Percentiles rank a stretch among this genome's conserved stretches.
Evolutionary conservation across 2,329 filamentous ascomycete genomes (phyloP).

Genomic region (Thielaviopsis euricoi): DNA sequence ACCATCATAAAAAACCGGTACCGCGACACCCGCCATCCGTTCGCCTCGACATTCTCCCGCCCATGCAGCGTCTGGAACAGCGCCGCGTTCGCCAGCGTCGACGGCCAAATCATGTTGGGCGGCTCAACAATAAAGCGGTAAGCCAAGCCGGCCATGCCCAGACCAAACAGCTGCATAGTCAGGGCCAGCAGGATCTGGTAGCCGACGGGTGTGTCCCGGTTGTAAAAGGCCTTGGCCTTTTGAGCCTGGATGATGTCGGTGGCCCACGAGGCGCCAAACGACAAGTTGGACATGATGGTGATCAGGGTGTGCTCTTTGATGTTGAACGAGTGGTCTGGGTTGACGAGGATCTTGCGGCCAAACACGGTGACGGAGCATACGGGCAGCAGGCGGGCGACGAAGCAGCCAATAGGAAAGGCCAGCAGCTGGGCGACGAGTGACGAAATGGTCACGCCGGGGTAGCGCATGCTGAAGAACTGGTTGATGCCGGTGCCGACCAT

Average conservation of each 20-base stretch:
- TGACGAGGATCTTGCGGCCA: conserved; percentile 19
- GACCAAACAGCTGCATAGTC: conserved; percentile 38
- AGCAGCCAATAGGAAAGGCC: conserved; percentile 28
- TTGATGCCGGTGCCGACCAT: conserved; percentile 41
- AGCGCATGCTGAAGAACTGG: conserved; percentile 32
- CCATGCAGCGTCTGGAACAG: conserved; percentile 32
- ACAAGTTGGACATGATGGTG: conserved; percentile 26
- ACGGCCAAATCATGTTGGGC: conserved; percentile 41
- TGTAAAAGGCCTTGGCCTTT: conserved; percentile 32
- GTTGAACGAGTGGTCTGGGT: conserved; percentile 26
- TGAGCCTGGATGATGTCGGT: conserved; percentile 30
- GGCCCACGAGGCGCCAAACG: conserved; percentile 20
- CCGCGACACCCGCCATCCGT: conserved; percentile 45
- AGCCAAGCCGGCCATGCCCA: conserved; percentile 37
- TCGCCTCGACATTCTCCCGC: conserved; percentile 30
- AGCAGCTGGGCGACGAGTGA: conserved; percentile 39
- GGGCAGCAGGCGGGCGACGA: conserved; percentile 20
- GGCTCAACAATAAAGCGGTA: conserved; percentile 36
- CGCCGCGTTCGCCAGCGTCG: conserved; percentile 35
- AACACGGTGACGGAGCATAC: conserved; percentile 17
- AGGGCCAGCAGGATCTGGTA: conserved; percentile 38
- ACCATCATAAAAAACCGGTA: conserved; percentile 46
- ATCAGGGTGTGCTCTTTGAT: conserved; percentile 33
- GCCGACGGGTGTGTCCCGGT: conserved; percentile 35
- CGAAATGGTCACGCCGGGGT: conserved; percentile 33